These are phyloP conservation scores for Sungouiella thailandica DNA, from an alignment of 805 yeast species.

Conservation along the genomic window DNA sequence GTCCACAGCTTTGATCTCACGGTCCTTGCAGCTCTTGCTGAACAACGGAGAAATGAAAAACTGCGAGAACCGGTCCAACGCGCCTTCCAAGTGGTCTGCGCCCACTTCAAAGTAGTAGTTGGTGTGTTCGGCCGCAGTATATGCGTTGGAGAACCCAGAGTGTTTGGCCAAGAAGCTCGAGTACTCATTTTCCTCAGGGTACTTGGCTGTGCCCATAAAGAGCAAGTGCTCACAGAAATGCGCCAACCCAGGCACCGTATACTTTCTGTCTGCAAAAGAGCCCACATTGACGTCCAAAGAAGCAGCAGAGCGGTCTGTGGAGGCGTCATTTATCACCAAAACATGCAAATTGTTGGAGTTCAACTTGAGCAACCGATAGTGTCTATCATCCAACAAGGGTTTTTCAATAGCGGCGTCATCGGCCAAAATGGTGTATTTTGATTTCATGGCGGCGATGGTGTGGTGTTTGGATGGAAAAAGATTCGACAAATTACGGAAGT, in stretches of 20 bases:
- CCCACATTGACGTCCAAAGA: constrained; percentile 78
- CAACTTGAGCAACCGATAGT: constrained; percentile 61
- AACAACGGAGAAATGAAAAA: constrained; percentile 87
- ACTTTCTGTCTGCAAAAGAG: constrained; percentile 62
- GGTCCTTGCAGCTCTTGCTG: constrained; percentile 66
- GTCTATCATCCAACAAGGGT: constrained; percentile 66
- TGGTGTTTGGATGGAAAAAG: no score
- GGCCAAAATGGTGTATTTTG: constrained; percentile 19
- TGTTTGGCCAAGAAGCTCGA: constrained; percentile 72
- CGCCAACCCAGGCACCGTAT: constrained; percentile 64
- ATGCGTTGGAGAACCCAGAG: constrained; percentile 89
- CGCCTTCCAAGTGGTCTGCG: constrained; percentile 73
- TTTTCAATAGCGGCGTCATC: constrained; percentile 31
- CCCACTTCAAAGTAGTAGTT: constrained; percentile 87
- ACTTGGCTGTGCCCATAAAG: constrained; percentile 76
- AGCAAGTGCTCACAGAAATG: constrained; percentile 65
- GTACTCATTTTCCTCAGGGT: constrained; percentile 72
- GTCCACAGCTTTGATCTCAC: constrained; percentile 93
- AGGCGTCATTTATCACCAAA: constrained; percentile 60
- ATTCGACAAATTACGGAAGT: no score
- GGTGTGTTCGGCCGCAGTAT: constrained; percentile 83
- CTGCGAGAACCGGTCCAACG: constrained; percentile 88
- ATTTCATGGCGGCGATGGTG: no score
- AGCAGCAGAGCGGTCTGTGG: constrained; percentile 73
- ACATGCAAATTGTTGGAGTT: constrained; percentile 52